Percentiles rank a stretch among this genome's conserved stretches.
Conservation (phyloP, 257 asterid species). For the Lycium barbarum region DNA sequence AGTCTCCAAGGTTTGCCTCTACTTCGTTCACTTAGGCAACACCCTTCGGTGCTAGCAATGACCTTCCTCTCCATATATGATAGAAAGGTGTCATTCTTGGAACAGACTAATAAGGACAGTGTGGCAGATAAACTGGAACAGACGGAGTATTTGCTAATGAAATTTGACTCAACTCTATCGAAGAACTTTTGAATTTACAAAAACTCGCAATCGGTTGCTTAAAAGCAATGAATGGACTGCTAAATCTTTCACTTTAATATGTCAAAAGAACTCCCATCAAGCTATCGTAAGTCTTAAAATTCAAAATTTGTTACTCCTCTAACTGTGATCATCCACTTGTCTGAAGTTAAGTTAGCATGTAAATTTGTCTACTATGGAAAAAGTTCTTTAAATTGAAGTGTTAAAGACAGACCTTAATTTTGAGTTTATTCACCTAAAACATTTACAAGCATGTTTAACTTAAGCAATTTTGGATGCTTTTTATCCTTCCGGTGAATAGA, state of each 20-base stretch:
- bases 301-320: background rate
- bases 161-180: background rate
- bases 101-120: background rate
- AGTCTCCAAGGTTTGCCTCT: background rate
- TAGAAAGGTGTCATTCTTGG: background rate
- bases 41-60: background rate
- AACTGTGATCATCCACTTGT: background rate
- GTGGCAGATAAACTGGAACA: background rate
- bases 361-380: background rate
- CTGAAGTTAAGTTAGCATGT: background rate
- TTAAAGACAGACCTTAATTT: background rate
- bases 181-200: background rate
- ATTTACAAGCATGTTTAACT: slow-evolving; percentile 11
- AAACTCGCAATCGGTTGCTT: background rate
- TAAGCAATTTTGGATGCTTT: background rate
- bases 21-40: background rate
- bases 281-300: background rate
- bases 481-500: background rate
- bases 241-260: background rate
- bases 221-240: background rate
- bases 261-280: background rate
- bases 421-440: background rate
- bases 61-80: background rate
- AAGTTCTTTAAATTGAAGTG: background rate
- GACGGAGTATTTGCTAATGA: background rate